Conservation (phyloP, 345 rosid species). For the Gossypium anomalum region DNA sequence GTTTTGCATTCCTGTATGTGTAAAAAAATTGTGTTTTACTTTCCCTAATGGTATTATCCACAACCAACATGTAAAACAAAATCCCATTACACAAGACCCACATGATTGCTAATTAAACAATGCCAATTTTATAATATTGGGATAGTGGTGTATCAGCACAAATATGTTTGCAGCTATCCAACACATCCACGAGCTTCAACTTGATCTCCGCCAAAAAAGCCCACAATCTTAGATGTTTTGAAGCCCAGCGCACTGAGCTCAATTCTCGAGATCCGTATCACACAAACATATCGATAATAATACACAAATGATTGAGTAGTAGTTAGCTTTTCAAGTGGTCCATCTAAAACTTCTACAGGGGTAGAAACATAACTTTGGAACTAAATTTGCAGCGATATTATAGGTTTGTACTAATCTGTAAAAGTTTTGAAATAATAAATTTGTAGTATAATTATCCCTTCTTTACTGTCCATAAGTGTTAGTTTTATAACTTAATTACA, state of each 20-base stretch:
- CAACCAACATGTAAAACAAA: neutral
- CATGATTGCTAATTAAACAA: neutral
- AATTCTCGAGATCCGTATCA: slow-evolving; percentile 84
- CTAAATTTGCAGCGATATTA: neutral
- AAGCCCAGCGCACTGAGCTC: slow-evolving; percentile 89
- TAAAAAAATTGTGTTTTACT: neutral
- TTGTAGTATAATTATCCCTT: neutral
- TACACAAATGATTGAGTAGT: slow-evolving; percentile 27
- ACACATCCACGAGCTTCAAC: slow-evolving; percentile 28
- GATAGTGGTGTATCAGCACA: neutral
- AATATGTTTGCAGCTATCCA: neutral
- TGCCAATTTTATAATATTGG: neutral
- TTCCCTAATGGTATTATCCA: neutral
- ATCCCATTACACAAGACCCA: neutral
- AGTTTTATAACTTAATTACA: neutral
- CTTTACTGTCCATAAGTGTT: no score
- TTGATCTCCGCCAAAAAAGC: slow-evolving; percentile 63
- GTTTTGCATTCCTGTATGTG: neutral
- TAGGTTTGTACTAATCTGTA: neutral
- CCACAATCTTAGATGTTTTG: slow-evolving; percentile 82
- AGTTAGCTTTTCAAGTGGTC: neutral
- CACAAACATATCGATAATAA: slow-evolving; percentile 54
- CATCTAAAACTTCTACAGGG: neutral
- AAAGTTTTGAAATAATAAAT: neutral
- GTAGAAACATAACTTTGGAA: neutral